Evolutionary conservation across 257 asterid species (phyloP), one percentile per base, ranked within the genome.

Genomic region (Capsicum rhomboideum): DNA sequence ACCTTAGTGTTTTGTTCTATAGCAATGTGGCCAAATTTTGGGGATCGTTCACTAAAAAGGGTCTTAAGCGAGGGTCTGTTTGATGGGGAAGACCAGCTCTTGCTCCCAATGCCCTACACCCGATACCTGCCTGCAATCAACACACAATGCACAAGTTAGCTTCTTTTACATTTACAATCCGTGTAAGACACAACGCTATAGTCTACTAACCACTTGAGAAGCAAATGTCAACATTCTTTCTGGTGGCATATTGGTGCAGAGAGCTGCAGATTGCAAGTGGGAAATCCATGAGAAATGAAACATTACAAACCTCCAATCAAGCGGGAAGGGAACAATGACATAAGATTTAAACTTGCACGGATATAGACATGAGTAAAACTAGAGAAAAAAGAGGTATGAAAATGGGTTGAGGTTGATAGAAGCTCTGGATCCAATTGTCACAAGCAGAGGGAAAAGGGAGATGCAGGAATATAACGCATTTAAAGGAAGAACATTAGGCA

Each of bases 51-150:
- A 72, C 54, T 90, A 92, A 92, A 93, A 93, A 93, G 89, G 89
- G 71, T 84, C 84, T 67, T 89, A 96, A 83, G 8, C 97, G 97
- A 88, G 92, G 91, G 86, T 96, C 96, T 2, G 93, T 79, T 10
- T 82, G 85, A 13, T 52, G 78, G 12, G 99, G 98, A 86, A 96
- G 94, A 31, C 98, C 97, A 4, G 96, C 90, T 87, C 98, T 87
- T n/a, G 99, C 99, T 80, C 99, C 98, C 89, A 96, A 83, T 2
- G 94, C 93, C 85, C 98, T 90, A 86, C 99, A 96, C 37, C 94
- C 90, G 31, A 92, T 87, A 72, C 92, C 97, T 13, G 98, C 99
- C 97, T 96, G 92, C 80, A 85, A 86, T 87, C 1, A 67, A 72
- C 17, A 8, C 23, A 74, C 59, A 80, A 55, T 11, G 53, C 16